These are phyloP conservation scores for Acanthamoeba culbertsoni DNA, from an alignment of 208 protist species.

Conservation along the genomic window DNA sequence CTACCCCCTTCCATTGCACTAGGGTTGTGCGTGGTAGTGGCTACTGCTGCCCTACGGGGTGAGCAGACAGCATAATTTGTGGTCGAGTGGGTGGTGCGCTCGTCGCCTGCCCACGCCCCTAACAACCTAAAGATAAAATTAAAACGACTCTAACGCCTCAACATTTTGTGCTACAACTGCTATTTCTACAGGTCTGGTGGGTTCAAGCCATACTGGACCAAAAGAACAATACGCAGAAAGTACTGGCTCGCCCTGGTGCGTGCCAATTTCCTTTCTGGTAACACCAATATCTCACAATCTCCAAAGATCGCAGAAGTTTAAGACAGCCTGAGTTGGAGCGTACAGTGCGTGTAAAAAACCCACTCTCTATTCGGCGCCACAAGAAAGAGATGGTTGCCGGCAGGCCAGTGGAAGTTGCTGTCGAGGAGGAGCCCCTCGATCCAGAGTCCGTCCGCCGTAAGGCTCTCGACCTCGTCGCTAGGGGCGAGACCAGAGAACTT, in stretches of 20 bases:
- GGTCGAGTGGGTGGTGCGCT: constrained; percentile 1
- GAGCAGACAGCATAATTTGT: constrained; percentile 19
- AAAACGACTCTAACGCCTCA: too few relatives aligned
- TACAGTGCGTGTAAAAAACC: not conserved
- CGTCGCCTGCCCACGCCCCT: constrained; percentile 16
- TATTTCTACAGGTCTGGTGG: not conserved
- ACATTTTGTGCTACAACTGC: too few relatives aligned
- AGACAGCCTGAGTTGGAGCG: constrained; percentile 2
- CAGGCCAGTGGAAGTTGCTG: not conserved
- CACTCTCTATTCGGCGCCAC: not conserved
- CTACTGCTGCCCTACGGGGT: constrained; percentile 11
- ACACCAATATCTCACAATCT: not conserved
- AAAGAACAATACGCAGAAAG: constrained; percentile 40
- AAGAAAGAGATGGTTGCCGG: not conserved
- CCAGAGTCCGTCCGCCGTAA: not conserved
- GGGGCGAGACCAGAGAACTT: not conserved
- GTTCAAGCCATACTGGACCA: not conserved
- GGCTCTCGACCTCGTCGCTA: not conserved
- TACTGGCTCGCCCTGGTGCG: not conserved
- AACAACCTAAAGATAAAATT: not conserved
- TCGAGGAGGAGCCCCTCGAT: constrained; percentile 37
- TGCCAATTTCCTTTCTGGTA: not conserved
- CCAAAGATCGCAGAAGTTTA: not conserved
- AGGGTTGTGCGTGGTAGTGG: not conserved
- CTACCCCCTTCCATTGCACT: constrained; percentile 11